Evolutionary conservation across 129 eudicot genomes (phyloP), one percentile per base, ranked within the genome.

Genomic region (Pseudognaphalium luteoalbum): DNA sequence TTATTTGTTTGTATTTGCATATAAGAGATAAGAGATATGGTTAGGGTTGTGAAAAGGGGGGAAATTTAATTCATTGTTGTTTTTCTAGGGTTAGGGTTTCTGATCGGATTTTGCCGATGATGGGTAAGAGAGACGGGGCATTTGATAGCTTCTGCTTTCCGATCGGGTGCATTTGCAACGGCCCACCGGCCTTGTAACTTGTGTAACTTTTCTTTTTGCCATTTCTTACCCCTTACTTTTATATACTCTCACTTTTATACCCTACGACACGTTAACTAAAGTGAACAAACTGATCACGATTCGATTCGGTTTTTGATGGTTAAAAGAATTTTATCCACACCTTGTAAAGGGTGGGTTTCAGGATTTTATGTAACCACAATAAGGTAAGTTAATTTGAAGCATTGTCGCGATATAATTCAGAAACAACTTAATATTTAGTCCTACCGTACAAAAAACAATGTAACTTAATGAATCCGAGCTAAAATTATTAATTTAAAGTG

Each of bases 151-250:
- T 47, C 54, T 47, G 54, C n/a, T 10, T 73, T 73, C 77, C 77
- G 77, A 73, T 58, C 51, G 77, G 68, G 77, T 73, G 66, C 68
- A 58, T 73, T 58, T 37, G 77, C 77, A 73, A 59, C 77, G 68
- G 77, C 68, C 68, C 68, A 73, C 56, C 77, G 77, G 10, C 68
- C 60, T 52, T 17, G 68, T 58, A 21, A 37, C 68, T 39, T 37
- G 54, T 47, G 1, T 47, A 47, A 47, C 17, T 73, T 35, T 66
- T 66, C 25, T 59, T 35, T 73, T 58, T 73, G 25, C 68, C 30
- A 22, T 37, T 73, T 73, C 29, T 41, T 29, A 11, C 7, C 68
- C 57, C 52, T 68, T 34, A 28, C n/a, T 71, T 59, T 57, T 37
- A 34, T 37, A 33, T 19, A 6, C 7, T 59, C 39, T 22, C 68